Evolutionary conservation across 352 stramenopile species (phyloP), one percentile per base, ranked within the genome.

Genomic region (Pythium sp.): DNA sequence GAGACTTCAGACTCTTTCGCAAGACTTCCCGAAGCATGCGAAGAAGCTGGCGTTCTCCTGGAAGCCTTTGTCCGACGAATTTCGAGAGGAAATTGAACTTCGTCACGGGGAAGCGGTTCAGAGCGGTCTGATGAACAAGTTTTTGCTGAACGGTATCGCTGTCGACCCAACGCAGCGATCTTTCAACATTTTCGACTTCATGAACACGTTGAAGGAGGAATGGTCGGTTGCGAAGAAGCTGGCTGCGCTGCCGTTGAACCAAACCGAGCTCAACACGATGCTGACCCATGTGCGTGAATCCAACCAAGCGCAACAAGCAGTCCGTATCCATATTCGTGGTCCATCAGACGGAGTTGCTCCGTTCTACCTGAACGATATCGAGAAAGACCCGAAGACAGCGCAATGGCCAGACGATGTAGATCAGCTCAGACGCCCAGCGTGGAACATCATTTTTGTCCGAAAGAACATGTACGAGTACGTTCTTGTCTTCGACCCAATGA

Each of bases 121-220:
- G 9, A 73, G 41, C 14, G 72, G 73, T 30, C 67, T 92, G 1
- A 77, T 80, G 30, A 84, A 93, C 73, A 84, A 84, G 26, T 84
- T 98, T 11, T 78, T 97, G 32, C 62, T 98, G 66, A 98, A 98
- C 62, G 93, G 92, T 22, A 91, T 94, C 56, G 67, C 74, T 11
- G 69, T 98, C 9, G 84, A 97, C 60, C 79, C 92, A 11, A 89
- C 78, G 61, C 81, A 91, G 58, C 77, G 79, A 2, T 95, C 89
- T 8, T 98, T 98, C 70, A 98, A 98, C 75, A 77, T 96, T 20
- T 98, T 98, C 57, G 81, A 97, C 64, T 92, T 98, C 22, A 80
- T 97, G 71, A 82, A 80, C 34, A 82, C 73, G 8, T 64, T 98
- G 20, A 90, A 92, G 61, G 76, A 81, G 12, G 90, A 97, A 62